phyloP scores from a whole-genome alignment of 2,329 filamentous ascomycete species.

The Penicillium sp. region DNA sequence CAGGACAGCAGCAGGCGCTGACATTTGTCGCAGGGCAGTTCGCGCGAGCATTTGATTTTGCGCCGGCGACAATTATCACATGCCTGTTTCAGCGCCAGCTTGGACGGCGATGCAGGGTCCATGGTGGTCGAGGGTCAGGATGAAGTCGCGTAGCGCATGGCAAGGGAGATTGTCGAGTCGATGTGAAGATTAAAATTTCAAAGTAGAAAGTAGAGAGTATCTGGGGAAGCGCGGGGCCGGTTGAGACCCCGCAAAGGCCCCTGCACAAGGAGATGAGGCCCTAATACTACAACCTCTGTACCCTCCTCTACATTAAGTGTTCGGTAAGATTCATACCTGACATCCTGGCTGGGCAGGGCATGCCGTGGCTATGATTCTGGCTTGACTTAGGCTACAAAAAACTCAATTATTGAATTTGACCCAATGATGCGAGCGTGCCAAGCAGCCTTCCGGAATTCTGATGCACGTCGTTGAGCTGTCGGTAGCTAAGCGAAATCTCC shows the following conservation, averaged over 20 bases:
- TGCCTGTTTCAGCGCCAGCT: slow-evolving; percentile 34
- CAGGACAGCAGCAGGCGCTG: slow-evolving; percentile 37
- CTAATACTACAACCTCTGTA: slow-evolving; percentile 2
- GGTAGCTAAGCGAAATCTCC: slow-evolving; percentile 10
- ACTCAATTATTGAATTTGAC: not conserved
- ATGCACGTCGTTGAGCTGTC: not conserved
- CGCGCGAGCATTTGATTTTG: slow-evolving; percentile 45
- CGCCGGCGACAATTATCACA: slow-evolving; percentile 44
- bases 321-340: slow-evolving; percentile 4
- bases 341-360: not conserved
- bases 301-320: not conserved
- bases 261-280: slow-evolving; percentile 9
- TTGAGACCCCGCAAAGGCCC: slow-evolving; percentile 14
- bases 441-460: slow-evolving; percentile 7
- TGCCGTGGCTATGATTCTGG: not conserved
- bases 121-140: slow-evolving; percentile 16
- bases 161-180: not conserved
- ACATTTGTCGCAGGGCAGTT: slow-evolving; percentile 43
- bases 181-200: not conserved
- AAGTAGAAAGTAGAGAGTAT: slow-evolving; percentile 3
- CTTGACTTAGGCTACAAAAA: not conserved
- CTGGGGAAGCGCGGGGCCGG: slow-evolving; percentile 19
- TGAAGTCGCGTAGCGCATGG: not conserved
- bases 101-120: slow-evolving; percentile 21
- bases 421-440: slow-evolving; percentile 5